These are phyloP conservation scores for Wickerhamomyces alni DNA, from an alignment of 805 yeast genomes.

Conservation along the genomic window DNA sequence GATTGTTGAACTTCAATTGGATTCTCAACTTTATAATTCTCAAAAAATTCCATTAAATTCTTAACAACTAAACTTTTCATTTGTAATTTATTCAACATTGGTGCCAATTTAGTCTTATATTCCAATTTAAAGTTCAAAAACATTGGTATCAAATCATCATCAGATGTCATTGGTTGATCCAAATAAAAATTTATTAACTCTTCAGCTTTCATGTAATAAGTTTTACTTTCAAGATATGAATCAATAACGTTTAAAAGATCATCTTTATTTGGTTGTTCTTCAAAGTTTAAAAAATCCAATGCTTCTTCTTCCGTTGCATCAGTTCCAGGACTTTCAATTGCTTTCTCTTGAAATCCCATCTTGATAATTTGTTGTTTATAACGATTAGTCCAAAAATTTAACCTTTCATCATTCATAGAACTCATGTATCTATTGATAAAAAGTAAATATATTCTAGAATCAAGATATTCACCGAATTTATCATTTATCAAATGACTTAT, in stretches of 20 bases:
- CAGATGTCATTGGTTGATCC: conserved; percentile 11
- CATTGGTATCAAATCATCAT: conserved; percentile 13
- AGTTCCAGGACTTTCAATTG: conserved; percentile 9
- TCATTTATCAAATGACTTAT: conserved; percentile 24
- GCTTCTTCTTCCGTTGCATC: conserved; percentile 26
- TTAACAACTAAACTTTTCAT: conserved; percentile 8
- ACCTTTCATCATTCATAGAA: conserved; percentile 21
- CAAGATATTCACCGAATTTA: conserved; percentile 27
- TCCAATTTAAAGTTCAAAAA: conserved; percentile 22
- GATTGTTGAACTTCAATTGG: conserved; percentile 14
- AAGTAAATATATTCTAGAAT: conserved; percentile 29
- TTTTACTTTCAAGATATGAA: conserved; percentile 15
- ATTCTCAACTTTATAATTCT: conserved; percentile 12
- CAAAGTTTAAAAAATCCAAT: conserved; percentile 22
- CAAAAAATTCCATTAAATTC: conserved; percentile 12
- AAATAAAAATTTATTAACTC: conserved; percentile 23
- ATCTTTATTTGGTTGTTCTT: conserved; percentile 20
- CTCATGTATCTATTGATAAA: conserved; percentile 29
- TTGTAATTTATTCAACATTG: conserved; percentile 13
- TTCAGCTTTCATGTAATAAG: conserved; percentile 1
- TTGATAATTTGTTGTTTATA: conserved; percentile 21
- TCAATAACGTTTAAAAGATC: conserved; percentile 24
- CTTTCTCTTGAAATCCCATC: conserved; percentile 18
- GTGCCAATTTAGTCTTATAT: conserved; percentile 19
- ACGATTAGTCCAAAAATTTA: conserved; percentile 28